Conservation (phyloP, 768 basidiomycete species). For the Tricholoma terreum region DNA sequence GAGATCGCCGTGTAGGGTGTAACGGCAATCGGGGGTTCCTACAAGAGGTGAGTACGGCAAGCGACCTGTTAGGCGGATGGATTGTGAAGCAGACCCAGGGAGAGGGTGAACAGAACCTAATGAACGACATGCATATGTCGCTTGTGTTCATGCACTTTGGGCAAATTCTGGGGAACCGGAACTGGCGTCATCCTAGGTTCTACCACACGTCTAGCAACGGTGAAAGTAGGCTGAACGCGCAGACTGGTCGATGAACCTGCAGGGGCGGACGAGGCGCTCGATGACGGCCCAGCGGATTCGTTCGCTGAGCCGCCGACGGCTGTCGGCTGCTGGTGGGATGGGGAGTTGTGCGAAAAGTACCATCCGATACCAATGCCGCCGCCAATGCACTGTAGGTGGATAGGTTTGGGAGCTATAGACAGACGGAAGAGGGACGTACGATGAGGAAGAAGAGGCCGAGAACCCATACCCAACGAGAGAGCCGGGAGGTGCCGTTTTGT, state of each 20-base stretch:
- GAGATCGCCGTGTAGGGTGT: neutral
- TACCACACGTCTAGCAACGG: neutral
- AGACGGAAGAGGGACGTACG: constrained; percentile 31
- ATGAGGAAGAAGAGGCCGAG: constrained; percentile 57
- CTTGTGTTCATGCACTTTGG: neutral
- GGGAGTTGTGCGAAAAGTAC: constrained; percentile 51
- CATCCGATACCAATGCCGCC: constrained; percentile 59
- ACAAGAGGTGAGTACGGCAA: too few species aligned
- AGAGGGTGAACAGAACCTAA: neutral
- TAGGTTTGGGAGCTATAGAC: neutral
- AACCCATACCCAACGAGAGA: constrained; percentile 71
- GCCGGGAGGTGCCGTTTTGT: constrained; percentile 44
- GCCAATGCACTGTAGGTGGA: constrained; percentile 39
- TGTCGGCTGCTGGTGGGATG: constrained; percentile 50
- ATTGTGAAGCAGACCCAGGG: too few species aligned
- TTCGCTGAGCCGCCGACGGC: constrained; percentile 63
- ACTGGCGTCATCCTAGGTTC: neutral
- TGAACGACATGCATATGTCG: neutral
- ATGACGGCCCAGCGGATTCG: constrained; percentile 29
- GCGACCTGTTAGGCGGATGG: too few species aligned
- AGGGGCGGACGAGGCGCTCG: constrained; percentile 4
- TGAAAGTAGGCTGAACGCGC: neutral
- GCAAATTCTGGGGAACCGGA: neutral
- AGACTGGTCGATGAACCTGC: neutral
- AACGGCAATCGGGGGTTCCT: neutral